Conservation (phyloP, 176 grass and related monocot genomes). For the Paspalum notatum region DNA sequence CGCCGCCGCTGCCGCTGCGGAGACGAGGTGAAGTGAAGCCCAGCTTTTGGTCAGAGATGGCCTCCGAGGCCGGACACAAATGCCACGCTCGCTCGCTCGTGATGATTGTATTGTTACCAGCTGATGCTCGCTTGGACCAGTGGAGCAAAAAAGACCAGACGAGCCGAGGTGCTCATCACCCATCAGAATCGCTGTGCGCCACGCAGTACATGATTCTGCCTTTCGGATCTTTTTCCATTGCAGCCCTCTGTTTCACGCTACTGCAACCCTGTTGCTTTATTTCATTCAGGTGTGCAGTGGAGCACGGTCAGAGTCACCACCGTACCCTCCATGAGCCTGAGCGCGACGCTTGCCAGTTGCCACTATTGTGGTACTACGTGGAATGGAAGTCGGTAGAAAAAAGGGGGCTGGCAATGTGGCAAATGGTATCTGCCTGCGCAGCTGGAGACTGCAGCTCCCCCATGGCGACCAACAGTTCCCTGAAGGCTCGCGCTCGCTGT, state of each 20-base stretch:
- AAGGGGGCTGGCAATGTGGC: not conserved
- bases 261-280: not conserved
- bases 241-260: not conserved
- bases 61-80: not conserved
- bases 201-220: constrained; percentile 48
- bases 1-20: constrained; percentile 15
- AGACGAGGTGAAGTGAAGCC: constrained; percentile 21
- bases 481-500: not conserved
- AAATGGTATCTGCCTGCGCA: constrained; percentile 14
- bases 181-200: constrained; percentile 37
- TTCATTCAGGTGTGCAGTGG: not conserved
- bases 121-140: constrained; percentile 28
- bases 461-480: not conserved
- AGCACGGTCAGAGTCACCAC: constrained; percentile 24
- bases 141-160: not conserved
- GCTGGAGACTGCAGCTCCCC: not conserved
- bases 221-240: constrained; percentile 39
- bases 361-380: not conserved
- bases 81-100: constrained; percentile 52
- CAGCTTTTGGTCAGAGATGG: constrained; percentile 48
- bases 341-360: not conserved
- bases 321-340: not conserved
- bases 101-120: constrained; percentile 48
- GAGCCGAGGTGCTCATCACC: not conserved
- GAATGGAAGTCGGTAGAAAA: not conserved